A percentile compares a stretch with the other conserved stretches of the same genome.
These are phyloP conservation scores for Ganoderma sp. DNA, from an alignment of 1,284 basidiomycete genomes.

Conservation along the genomic window DNA sequence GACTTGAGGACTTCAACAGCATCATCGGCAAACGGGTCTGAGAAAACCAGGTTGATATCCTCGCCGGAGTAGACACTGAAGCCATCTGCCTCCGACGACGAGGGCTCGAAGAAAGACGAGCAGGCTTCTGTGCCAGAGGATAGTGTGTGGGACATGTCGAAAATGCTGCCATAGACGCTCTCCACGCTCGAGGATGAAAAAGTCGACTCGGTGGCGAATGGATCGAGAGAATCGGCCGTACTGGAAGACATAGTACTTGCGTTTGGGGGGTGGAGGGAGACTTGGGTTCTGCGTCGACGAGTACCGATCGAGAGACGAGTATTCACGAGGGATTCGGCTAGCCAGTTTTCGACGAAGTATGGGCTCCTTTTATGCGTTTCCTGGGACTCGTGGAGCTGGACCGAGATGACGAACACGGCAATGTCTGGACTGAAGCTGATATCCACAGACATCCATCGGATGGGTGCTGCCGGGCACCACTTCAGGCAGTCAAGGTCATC, in stretches of 20 bases:
- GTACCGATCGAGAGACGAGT: not conserved
- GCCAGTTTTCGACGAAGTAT: too few relatives aligned
- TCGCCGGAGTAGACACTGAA: conserved; percentile 15
- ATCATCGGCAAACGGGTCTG: not conserved
- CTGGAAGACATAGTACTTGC: not conserved
- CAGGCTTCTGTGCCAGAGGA: conserved; percentile 6
- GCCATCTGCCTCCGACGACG: conserved; percentile 10
- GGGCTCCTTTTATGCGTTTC: conserved; percentile 5
- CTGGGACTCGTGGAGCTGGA: too few relatives aligned
- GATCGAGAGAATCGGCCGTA: conserved; percentile 10
- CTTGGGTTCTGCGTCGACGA: not conserved
- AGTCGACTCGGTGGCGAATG: not conserved
- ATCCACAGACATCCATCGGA: not conserved
- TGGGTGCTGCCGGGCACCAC: not conserved
- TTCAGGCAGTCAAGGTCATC: not conserved
- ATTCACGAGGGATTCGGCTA: not conserved
- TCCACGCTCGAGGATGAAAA: conserved; percentile 20
- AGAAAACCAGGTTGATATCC: conserved; percentile 7
- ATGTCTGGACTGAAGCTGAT: not conserved
- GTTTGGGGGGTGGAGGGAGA: not conserved
- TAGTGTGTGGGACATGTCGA: conserved; percentile 3
- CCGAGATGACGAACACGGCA: not conserved
- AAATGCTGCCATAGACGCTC: conserved; percentile 17
- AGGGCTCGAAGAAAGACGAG: not conserved
- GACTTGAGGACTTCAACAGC: conserved; percentile 5